phyloP scores from a whole-genome alignment of 2,329 filamentous ascomycete genomes.

The Coniosporium tulheliwenetii region DNA sequence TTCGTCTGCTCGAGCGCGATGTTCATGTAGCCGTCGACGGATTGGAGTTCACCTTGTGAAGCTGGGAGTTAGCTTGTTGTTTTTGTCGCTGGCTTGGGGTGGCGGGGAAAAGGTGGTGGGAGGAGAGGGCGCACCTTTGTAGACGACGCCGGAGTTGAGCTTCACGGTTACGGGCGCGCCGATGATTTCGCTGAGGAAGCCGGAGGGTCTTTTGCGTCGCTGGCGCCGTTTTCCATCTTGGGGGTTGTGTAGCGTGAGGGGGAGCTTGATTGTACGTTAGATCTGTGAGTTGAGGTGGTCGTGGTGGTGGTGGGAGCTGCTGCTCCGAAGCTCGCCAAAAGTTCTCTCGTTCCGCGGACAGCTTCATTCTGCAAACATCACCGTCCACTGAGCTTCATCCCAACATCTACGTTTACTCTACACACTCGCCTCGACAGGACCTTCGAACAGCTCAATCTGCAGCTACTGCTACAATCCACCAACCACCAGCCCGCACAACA shows the following conservation, averaged over 20 bases:
- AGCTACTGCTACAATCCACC: not conserved
- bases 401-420: too few relatives aligned
- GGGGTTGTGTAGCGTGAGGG: too few relatives aligned
- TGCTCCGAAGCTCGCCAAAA: too few relatives aligned
- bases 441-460: too few relatives aligned
- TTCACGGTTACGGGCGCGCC: constrained; percentile 90
- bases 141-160: constrained; percentile 95
- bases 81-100: not conserved
- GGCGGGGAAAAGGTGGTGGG: too few relatives aligned
- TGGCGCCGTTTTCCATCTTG: constrained; percentile 60
- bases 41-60: constrained; percentile 70
- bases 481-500: not conserved
- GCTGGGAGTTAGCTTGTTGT: not conserved
- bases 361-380: too few relatives aligned
- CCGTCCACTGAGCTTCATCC: too few relatives aligned
- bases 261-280: too few relatives aligned
- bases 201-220: constrained; percentile 82
- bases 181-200: constrained; percentile 88
- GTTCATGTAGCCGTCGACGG: constrained; percentile 99
- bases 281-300: constrained; percentile 32
- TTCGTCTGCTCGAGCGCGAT: constrained; percentile 93
- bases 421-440: too few relatives aligned
- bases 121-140: constrained; percentile 55
- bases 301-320: too few relatives aligned
- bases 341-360: too few relatives aligned